Conservation (phyloP, 768 basidiomycete species). For the Cystobasidium ongulense region DNA sequence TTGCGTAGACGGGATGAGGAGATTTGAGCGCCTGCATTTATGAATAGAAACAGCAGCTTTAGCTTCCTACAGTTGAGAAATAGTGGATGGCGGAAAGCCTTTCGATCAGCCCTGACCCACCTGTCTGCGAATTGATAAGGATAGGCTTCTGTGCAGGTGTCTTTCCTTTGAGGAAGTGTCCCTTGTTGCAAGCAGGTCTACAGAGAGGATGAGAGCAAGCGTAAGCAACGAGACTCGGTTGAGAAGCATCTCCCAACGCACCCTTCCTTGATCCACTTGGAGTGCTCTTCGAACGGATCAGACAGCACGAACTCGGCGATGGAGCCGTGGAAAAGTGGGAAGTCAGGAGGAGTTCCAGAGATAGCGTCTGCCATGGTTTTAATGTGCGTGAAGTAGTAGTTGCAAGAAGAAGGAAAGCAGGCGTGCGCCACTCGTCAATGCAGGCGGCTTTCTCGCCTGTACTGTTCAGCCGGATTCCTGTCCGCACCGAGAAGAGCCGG, state of each 20-base stretch:
- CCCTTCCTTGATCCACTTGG: conserved; percentile 20
- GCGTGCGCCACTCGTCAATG: not conserved
- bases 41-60: not conserved
- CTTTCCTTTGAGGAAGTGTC: conserved; percentile 5
- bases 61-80: not conserved
- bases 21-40: conserved; percentile 4
- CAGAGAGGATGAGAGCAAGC: not conserved
- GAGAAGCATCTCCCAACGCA: not conserved
- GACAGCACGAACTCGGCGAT: conserved; percentile 22
- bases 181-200: conserved; percentile 6
- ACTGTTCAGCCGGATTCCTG: not conserved
- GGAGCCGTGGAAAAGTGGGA: not conserved
- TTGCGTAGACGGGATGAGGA: conserved; percentile 1
- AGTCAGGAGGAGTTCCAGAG: conserved; percentile 12
- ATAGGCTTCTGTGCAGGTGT: conserved; percentile 22
- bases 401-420: not conserved
- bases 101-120: not conserved
- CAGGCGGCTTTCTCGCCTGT: not conserved
- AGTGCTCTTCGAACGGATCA: conserved; percentile 20
- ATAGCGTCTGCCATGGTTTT: not conserved
- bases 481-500: not conserved
- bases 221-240: too few species aligned
- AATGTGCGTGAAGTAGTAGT: not conserved
- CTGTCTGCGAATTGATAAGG: conserved; percentile 14
- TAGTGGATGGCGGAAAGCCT: not conserved